Base-by-base conservation (phyloP, 1,284 basidiomycete species). In the Ceratobasidium sp. region DNA sequence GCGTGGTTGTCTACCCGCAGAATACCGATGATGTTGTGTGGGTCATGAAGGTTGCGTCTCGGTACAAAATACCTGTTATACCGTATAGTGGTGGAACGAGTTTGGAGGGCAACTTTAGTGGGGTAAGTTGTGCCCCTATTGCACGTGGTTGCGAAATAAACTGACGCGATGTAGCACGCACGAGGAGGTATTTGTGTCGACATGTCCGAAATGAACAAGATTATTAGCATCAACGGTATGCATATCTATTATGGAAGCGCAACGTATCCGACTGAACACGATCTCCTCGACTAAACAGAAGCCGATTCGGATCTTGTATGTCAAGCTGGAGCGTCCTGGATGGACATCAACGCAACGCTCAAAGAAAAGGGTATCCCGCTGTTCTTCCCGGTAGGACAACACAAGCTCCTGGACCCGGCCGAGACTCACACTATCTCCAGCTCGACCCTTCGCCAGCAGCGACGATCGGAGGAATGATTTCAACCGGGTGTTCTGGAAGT, bases 391-490 rank as follows among this genome's bases (percentile, higher is more conserved):
- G 90, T 96, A 77, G 59, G 90, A 37, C 63, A 14, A 34, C 4
- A 34, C 22, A 7, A 62, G n/a, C n/a, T 24, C n/a, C 16, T 66
- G 9, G n/a, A 34, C 54, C 16, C 49, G 14, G 58, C 14, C 39
- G 19, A 37, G 22, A 22, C 63, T 49, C 24, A 63, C 22, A 48
- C 1, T 29, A 48, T 24, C 14, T 68, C 14, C 74, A 93, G 90
- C 85, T 92, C 66, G 93, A 95, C 79, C 94, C 93, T 11, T 90
- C 85, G 0, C 90, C 89, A 0, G 86, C 87, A 27, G 95, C 95
- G 0, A 95, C 93, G 0, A 90, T 98, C 43, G 96, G 95, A 34
- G 96, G 96, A 0, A 98, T 98, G 94, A 85, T 94, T 31, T 91
- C 91, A 63, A 96, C 92, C 0, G 92, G 92, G 0, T 92, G 91